phyloP scores from a whole-genome alignment of 2,329 filamentous ascomycete genomes.

The Trichoderma lentiforme region DNA sequence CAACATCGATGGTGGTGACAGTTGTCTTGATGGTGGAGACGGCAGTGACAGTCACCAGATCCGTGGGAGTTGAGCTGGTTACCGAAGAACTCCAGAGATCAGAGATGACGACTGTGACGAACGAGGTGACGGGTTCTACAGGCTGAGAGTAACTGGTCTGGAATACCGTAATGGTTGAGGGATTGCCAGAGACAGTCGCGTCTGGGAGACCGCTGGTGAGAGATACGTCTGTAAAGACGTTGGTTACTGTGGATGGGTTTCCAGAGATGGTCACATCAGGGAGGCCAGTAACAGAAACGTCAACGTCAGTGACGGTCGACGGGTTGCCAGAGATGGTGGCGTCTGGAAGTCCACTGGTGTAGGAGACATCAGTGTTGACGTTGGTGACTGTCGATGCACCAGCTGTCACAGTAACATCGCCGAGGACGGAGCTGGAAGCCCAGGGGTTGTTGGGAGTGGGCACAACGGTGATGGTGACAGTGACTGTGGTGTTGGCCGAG shows the following conservation, averaged over 20 bases:
- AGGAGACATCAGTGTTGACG: conserved; percentile 27
- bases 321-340: conserved; percentile 33
- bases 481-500: conserved; percentile 25
- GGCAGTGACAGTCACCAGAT: conserved; percentile 27
- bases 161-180: conserved; percentile 32
- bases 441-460: conserved; percentile 12
- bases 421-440: conserved; percentile 19
- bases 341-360: conserved; percentile 32
- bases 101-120: conserved; percentile 30
- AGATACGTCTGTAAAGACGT: conserved; percentile 26
- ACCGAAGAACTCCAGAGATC: conserved; percentile 29
- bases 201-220: conserved; percentile 27
- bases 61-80: neutral
- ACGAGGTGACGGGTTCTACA: conserved; percentile 20
- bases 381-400: conserved; percentile 31
- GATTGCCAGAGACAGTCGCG: conserved; percentile 32
- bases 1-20: conserved; percentile 24
- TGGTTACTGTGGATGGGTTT: conserved; percentile 30
- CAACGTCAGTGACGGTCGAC: conserved; percentile 31
- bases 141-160: conserved; percentile 26
- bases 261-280: conserved; percentile 30
- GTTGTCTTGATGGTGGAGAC: conserved; percentile 28
- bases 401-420: conserved; percentile 29
- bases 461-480: conserved; percentile 25
- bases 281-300: conserved; percentile 26